A percentile compares a stretch with the other conserved stretches of the same genome.
phyloP scores from a whole-genome alignment of 2,329 filamentous ascomycete species.

The Leptosphaerulina australis region DNA sequence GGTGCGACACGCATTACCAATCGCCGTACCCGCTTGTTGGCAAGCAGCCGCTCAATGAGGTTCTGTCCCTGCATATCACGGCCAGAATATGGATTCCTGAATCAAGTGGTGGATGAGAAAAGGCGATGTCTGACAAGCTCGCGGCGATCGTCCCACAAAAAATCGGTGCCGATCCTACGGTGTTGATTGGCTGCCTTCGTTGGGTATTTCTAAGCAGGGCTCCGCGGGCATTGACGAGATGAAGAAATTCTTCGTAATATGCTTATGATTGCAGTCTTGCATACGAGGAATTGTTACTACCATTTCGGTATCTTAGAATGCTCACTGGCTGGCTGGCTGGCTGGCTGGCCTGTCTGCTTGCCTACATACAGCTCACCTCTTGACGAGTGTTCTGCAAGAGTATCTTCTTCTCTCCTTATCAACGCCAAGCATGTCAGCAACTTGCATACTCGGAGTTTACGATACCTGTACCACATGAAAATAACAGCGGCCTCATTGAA shows the following conservation, averaged over 20 bases:
- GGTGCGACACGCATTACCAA: conserved; percentile 17
- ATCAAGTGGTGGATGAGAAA: conserved; percentile 13
- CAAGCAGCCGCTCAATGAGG: not conserved
- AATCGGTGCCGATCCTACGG: not conserved
- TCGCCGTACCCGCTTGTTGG: conserved; percentile 6
- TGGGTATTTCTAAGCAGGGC: conserved; percentile 14
- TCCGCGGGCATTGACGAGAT: not conserved
- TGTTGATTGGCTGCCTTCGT: not conserved
- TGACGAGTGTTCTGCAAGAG: too few relatives aligned
- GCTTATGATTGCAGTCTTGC: not conserved
- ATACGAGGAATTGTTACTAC: not conserved
- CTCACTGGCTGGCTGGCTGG: too few relatives aligned
- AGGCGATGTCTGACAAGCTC: conserved; percentile 8
- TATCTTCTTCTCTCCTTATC: too few relatives aligned
- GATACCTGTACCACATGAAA: not conserved
- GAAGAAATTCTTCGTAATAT: not conserved
- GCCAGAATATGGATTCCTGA: conserved; percentile 14
- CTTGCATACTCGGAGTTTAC: conserved; percentile 12
- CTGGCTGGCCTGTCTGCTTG: too few relatives aligned
- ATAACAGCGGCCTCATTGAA: not conserved
- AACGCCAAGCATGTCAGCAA: conserved; percentile 13
- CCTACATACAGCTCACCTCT: too few relatives aligned
- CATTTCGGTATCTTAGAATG: too few relatives aligned
- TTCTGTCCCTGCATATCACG: conserved; percentile 12
- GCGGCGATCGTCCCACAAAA: conserved; percentile 16